Conservation (phyloP, 345 rosid genomes). For the Syzygium aromaticum region DNA sequence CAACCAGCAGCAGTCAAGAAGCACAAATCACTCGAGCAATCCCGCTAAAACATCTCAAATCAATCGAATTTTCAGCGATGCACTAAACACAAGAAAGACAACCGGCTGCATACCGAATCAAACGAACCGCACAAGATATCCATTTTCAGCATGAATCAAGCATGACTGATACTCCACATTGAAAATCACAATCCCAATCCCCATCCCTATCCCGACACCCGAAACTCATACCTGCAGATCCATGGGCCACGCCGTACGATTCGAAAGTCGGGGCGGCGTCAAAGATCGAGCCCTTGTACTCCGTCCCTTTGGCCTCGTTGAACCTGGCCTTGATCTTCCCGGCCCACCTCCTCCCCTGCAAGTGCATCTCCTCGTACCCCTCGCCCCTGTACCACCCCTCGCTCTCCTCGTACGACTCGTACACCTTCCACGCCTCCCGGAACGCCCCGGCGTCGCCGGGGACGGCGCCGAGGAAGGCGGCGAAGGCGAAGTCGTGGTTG, state of each 20-base stretch:
- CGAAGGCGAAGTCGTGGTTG: slow-evolving; percentile 76
- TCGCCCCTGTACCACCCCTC: slow-evolving; percentile 76
- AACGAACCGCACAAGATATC: background rate
- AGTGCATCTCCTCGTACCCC: slow-evolving; percentile 57
- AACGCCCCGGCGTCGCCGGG: slow-evolving; percentile 40
- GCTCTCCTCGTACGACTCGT: slow-evolving; percentile 39
- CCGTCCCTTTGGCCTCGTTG: slow-evolving; percentile 35
- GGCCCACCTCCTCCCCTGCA: slow-evolving; percentile 75
- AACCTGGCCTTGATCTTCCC: slow-evolving; percentile 40
- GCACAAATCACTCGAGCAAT: background rate
- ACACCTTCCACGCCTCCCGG: slow-evolving; percentile 57
- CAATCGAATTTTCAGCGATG: background rate
- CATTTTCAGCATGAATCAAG: background rate
- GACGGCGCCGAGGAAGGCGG: slow-evolving; percentile 47
- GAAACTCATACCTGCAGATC: slow-evolving; percentile 57
- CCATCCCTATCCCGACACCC: background rate
- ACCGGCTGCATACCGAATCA: background rate
- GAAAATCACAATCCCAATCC: background rate
- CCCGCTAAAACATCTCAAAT: background rate
- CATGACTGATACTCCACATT: background rate
- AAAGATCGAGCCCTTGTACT: slow-evolving; percentile 56
- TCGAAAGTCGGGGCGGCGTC: slow-evolving; percentile 71
- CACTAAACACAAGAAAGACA: background rate
- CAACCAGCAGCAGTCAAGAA: background rate
- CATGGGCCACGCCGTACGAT: slow-evolving; percentile 75